phyloP scores from a whole-genome alignment of 768 basidiomycete genomes.

The Hericium alpestre region DNA sequence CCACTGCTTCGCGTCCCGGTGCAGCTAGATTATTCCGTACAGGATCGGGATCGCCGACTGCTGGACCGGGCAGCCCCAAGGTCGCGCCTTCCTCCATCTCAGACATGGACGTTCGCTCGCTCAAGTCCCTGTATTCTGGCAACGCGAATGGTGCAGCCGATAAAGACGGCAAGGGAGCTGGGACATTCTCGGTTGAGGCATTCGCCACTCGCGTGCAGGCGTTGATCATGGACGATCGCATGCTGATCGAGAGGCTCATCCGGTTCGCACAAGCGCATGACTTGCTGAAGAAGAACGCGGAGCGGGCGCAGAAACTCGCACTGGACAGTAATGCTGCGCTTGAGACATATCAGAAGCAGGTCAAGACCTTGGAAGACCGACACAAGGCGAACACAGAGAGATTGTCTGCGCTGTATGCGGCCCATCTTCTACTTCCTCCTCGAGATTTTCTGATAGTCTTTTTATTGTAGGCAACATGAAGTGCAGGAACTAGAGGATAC shows the following conservation, averaged over 20 bases:
- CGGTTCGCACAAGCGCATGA: constrained; percentile 87
- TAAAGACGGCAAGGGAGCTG: constrained; percentile 11
- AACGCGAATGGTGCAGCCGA: constrained; percentile 8
- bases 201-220: constrained; percentile 73
- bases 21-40: constrained; percentile 35
- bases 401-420: constrained; percentile 47
- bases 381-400: constrained; percentile 41
- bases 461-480: constrained; percentile 49
- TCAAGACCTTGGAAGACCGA: constrained; percentile 68
- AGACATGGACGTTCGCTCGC: constrained; percentile 76
- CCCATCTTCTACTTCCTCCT: background rate
- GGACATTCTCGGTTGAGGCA: constrained; percentile 62
- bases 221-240: constrained; percentile 71
- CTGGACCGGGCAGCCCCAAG: constrained; percentile 21
- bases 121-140: constrained; percentile 69
- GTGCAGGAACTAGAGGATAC: constrained; percentile 46
- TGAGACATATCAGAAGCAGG: constrained; percentile 87
- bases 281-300: constrained; percentile 83
- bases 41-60: constrained; percentile 21
- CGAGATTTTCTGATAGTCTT: constrained; percentile 1
- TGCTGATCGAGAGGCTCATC: constrained; percentile 73
- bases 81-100: constrained; percentile 41
- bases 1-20: constrained; percentile 40
- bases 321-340: constrained; percentile 70
- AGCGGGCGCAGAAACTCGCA: constrained; percentile 82